Conservation (phyloP, 192 early-diverging fungal genomes). For the Rhizophagus prolifer region DNA sequence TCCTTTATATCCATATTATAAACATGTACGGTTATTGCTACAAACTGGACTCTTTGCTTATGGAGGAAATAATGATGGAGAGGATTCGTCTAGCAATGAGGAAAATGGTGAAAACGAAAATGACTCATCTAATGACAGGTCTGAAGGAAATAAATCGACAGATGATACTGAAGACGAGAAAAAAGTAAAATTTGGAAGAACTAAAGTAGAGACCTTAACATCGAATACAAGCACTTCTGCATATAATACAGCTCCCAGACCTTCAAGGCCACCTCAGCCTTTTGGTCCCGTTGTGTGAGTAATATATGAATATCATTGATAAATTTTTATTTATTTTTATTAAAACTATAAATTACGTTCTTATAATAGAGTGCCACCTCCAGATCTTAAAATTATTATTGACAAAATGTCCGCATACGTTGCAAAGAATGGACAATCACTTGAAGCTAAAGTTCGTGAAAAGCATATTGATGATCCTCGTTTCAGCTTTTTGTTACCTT, state of each 20-base stretch:
- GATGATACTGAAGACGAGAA: background rate
- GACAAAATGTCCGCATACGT: slow-evolving; percentile 45
- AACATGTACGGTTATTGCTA: slow-evolving; percentile 62
- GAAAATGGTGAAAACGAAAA: background rate
- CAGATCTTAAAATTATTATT: slow-evolving; percentile 37
- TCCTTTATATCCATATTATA: slow-evolving; percentile 69
- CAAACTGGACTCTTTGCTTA: slow-evolving; percentile 60
- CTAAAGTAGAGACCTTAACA: background rate
- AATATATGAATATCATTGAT: background rate
- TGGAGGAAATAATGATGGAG: slow-evolving; percentile 34
- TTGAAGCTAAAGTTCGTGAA: slow-evolving; percentile 46
- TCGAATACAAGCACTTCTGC: background rate
- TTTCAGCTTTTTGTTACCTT: slow-evolving; percentile 52
- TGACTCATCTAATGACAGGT: background rate
- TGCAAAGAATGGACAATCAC: slow-evolving; percentile 38
- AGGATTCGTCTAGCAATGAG: slow-evolving; percentile 23
- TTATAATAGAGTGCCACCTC: slow-evolving; percentile 21
- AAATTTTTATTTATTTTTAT: slow-evolving; percentile 6
- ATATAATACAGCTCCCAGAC: background rate
- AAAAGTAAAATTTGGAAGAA: background rate
- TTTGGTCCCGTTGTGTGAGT: slow-evolving; percentile 19
- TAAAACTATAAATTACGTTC: background rate
- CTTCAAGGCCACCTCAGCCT: background rate
- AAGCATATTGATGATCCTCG: slow-evolving; percentile 44
- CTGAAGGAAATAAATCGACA: background rate